Evolutionary conservation across 306 rosid genomes (phyloP), one percentile per base, ranked within the genome.

Genomic region (Cicer arietinum): DNA sequence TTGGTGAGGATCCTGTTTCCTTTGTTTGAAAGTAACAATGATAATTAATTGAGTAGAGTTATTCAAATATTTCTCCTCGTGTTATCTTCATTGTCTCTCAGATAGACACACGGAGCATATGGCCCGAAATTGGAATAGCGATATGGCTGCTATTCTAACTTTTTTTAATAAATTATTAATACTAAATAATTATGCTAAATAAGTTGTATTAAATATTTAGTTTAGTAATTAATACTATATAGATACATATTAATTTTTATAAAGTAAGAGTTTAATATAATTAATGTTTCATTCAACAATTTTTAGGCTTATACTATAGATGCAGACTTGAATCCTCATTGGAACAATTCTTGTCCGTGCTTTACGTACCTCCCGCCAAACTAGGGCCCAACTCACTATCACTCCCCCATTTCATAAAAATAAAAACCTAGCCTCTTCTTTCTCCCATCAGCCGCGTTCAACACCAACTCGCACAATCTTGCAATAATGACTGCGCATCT

Each of bases 21-120:
- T 61, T 12, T 9, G 59, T 5, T 76, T n/a, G 13, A 8, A 65
- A 65, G 66, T 53, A 41, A 76, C 17, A 41, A 52, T 63, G 43
- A 25, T 44, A 35, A 10, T 9, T 64, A 52, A 35, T 14, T 44
- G 47, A 66, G 53, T 18, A 45, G 58, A 66, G 67, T 76, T 30
- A 30, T 30, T 30, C 41, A 76, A 54, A 66, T 30, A 30, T 30
- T 25, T 59, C 1, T 25, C 12, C 42, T 30, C 5, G 65, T 11
- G 35, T 6, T 59, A 30, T 43, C 5, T 30, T 2, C 6, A 12
- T 30, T 30, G 42, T 12, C 65, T 25, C 43, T 25, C 42, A 9
- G 9, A 59, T 58, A 58, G 1, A 58, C 8, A 25, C 9, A 1
- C 7, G 5, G 8, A 25, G 14, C 14, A 7, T 42, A 8, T 11